Evolutionary conservation across 2,329 filamentous ascomycete species (phyloP).

Genomic region (Aspergillus arachidicola): DNA sequence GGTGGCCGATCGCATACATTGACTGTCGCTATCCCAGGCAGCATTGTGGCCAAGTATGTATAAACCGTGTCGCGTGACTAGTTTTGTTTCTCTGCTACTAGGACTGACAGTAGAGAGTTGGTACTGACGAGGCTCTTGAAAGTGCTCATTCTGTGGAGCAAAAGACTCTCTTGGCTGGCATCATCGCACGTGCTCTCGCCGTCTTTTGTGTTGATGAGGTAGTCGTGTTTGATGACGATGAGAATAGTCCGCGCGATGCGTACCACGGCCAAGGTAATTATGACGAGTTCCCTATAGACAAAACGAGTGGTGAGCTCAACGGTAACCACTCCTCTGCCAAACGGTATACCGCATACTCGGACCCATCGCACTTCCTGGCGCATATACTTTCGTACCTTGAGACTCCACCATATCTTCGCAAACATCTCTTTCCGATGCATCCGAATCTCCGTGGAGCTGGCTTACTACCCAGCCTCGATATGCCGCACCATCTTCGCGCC

Average conservation of each 20-base stretch:
- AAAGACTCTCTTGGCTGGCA: conserved; percentile 71
- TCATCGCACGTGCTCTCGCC: conserved; percentile 77
- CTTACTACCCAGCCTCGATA: conserved; percentile 74
- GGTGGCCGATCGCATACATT: conserved; percentile 71
- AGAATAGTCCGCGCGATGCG: conserved; percentile 50
- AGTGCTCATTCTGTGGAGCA: conserved; percentile 75
- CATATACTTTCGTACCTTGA: conserved; percentile 82
- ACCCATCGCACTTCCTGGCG: conserved; percentile 77
- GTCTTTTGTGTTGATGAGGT: conserved; percentile 86
- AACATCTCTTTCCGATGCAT: conserved; percentile 74
- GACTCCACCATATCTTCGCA: conserved; percentile 79
- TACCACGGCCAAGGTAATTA: conserved; percentile 37
- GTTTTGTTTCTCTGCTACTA: neutral
- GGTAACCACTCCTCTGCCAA: conserved; percentile 22
- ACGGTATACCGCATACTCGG: conserved; percentile 65
- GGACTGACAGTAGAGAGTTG: neutral
- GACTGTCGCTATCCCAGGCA: conserved; percentile 76
- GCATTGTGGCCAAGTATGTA: conserved; percentile 71
- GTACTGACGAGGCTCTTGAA: neutral
- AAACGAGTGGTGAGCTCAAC: conserved; percentile 11
- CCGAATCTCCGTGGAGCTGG: conserved; percentile 75
- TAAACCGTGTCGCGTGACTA: neutral
- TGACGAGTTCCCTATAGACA: conserved; percentile 34
- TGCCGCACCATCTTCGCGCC: conserved; percentile 78
- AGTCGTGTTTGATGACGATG: conserved; percentile 74